These are phyloP conservation scores for Fusarium hainanense DNA, from an alignment of 2,329 filamentous ascomycete genomes.

Conservation along the genomic window DNA sequence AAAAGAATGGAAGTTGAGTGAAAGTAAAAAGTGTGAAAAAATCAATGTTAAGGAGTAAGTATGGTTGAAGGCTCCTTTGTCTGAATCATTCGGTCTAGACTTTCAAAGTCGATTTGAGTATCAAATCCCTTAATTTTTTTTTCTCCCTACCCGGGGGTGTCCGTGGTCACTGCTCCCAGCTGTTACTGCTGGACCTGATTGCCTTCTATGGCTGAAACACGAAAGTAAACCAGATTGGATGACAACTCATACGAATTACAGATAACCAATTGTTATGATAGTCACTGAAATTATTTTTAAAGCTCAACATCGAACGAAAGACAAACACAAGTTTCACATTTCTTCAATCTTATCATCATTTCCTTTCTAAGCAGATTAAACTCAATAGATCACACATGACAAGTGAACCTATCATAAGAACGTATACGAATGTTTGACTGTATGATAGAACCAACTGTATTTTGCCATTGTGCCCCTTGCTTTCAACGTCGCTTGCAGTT, in stretches of 20 bases:
- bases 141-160: background rate
- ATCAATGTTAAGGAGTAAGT: slow-evolving; percentile 25
- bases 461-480: background rate
- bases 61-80: slow-evolving; percentile 22
- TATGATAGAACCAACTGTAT: background rate
- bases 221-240: slow-evolving; percentile 1
- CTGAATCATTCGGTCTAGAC: slow-evolving; percentile 37
- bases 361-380: background rate
- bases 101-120: slow-evolving; percentile 15
- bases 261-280: slow-evolving; percentile 1
- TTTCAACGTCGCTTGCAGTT: slow-evolving; percentile 4
- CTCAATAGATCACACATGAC: background rate
- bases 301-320: background rate
- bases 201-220: slow-evolving; percentile 14
- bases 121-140: slow-evolving; percentile 34
- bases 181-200: background rate
- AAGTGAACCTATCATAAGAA: background rate
- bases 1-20: background rate
- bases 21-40: slow-evolving; percentile 4
- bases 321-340: background rate
- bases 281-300: background rate
- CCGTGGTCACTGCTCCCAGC: slow-evolving; percentile 10
- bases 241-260: background rate
- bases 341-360: background rate
- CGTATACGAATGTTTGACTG: background rate